Conservation (phyloP, 2,329 filamentous ascomycete genomes). For the Cordyceps tenuipes region DNA sequence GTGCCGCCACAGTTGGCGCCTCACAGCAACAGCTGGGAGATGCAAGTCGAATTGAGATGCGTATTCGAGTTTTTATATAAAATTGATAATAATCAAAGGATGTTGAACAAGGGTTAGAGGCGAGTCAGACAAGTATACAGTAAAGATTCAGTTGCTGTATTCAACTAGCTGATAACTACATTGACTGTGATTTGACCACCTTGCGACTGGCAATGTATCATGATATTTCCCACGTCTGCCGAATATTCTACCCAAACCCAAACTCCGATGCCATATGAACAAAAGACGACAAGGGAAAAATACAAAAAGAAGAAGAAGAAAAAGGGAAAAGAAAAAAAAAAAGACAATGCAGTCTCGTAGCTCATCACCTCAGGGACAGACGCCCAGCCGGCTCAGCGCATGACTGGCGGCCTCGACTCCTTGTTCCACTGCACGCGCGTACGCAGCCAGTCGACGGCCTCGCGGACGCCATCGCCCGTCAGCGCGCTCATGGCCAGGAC, state of each 20-base stretch:
- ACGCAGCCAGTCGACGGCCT: conserved; percentile 95
- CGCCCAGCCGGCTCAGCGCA: conserved; percentile 51
- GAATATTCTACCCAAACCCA: background rate
- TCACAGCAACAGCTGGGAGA: too few species aligned
- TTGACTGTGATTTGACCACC: background rate
- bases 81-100: too few species aligned
- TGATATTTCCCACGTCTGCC: background rate
- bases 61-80: background rate
- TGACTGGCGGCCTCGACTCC: conserved; percentile 81
- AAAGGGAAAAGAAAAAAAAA: background rate
- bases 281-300: background rate
- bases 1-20: background rate
- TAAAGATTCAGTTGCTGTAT: too few species aligned
- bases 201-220: background rate
- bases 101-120: too few species aligned
- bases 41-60: background rate
- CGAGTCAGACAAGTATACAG: too few species aligned
- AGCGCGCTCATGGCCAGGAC: conserved; percentile 90
- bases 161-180: too few species aligned
- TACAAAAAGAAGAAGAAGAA: background rate
- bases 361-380: background rate
- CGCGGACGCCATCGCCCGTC: conserved; percentile 76
- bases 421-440: conserved; percentile 95
- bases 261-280: conserved; percentile 1
- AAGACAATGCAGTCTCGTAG: conserved; percentile 12